Conservation (phyloP, 1,284 basidiomycete species). For the Ustilago loliicola region DNA sequence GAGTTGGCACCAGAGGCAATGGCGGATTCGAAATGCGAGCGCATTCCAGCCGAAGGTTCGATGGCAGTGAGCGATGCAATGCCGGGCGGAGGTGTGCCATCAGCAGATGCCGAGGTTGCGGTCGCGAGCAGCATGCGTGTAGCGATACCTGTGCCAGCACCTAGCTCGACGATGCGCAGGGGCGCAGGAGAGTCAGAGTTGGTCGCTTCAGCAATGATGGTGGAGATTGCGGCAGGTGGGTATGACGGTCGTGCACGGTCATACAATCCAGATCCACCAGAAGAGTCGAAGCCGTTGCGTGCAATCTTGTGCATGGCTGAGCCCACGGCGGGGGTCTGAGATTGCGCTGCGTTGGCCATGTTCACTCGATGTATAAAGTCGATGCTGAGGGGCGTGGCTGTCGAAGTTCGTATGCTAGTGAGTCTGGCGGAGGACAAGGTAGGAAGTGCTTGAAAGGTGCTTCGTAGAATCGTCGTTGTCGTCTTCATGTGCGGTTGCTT, state of each 20-base stretch:
- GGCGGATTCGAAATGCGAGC: constrained; percentile 45
- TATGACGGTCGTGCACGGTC: constrained; percentile 60
- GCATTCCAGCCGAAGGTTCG: constrained; percentile 63
- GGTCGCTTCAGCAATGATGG: constrained; percentile 44
- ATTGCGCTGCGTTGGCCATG: constrained; percentile 22
- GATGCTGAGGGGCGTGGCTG: not conserved
- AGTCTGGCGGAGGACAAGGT: not conserved
- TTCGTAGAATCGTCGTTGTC: not conserved
- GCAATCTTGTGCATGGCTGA: constrained; percentile 55
- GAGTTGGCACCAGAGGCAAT: constrained; percentile 32
- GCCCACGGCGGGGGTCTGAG: not conserved
- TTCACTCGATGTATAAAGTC: not conserved
- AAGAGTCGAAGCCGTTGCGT: constrained; percentile 53
- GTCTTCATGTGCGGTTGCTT: not conserved
- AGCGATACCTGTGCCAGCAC: constrained; percentile 65
- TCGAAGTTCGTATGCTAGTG: not conserved
- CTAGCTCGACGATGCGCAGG: constrained; percentile 63
- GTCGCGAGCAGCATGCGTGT: constrained; percentile 58
- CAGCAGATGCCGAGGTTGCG: constrained; percentile 33
- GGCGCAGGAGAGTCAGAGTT: constrained; percentile 26
- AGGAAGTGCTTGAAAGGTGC: not conserved
- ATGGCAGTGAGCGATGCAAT: constrained; percentile 47
- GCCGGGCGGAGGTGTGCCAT: constrained; percentile 38
- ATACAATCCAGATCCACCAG: constrained; percentile 52
- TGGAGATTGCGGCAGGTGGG: constrained; percentile 47